These are phyloP conservation scores for Flaveria floridana DNA, from an alignment of 140 eudicot genomes.

Conservation along the genomic window DNA sequence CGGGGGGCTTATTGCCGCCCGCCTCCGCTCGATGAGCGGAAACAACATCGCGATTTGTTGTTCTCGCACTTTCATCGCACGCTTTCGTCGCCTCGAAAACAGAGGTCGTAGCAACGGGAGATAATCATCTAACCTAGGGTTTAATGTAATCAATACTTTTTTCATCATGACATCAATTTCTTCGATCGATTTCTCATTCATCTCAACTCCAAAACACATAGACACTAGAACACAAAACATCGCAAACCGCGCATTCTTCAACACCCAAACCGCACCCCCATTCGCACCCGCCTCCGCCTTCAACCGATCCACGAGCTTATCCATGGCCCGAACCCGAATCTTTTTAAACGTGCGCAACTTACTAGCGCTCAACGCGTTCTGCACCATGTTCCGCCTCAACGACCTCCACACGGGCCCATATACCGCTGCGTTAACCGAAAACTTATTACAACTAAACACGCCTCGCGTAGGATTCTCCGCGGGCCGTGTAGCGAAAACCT, in stretches of 20 bases:
- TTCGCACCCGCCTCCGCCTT: slow-evolving; percentile 53
- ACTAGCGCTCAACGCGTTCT: slow-evolving; percentile 54
- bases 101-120: slow-evolving; percentile 56
- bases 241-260: slow-evolving; percentile 72
- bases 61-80: slow-evolving; percentile 48
- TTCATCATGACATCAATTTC: slow-evolving; percentile 79
- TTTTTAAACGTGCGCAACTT: slow-evolving; percentile 48
- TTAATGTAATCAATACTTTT: slow-evolving; percentile 50
- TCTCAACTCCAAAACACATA: slow-evolving; percentile 82
- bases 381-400: slow-evolving; percentile 76
- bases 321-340: slow-evolving; percentile 58
- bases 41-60: slow-evolving; percentile 60
- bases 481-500: slow-evolving; percentile 65
- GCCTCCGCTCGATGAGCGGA: slow-evolving; percentile 55
- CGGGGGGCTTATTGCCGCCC: slow-evolving; percentile 22
- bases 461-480: slow-evolving; percentile 75
- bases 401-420: slow-evolving; percentile 88
- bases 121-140: slow-evolving; percentile 78
- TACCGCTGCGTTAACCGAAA: slow-evolving; percentile 75
- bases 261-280: slow-evolving; percentile 67
- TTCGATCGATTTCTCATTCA: slow-evolving; percentile 64
- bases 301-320: slow-evolving; percentile 49
- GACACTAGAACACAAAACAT: slow-evolving; percentile 65
- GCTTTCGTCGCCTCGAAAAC: slow-evolving; percentile 60
- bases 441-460: slow-evolving; percentile 75